Percentiles rank a stretch among this genome's conserved stretches.
These are phyloP conservation scores for Pseudoneurospora amorphoporcata DNA, from an alignment of 495 filamentous ascomycete species.

Conservation along the genomic window DNA sequence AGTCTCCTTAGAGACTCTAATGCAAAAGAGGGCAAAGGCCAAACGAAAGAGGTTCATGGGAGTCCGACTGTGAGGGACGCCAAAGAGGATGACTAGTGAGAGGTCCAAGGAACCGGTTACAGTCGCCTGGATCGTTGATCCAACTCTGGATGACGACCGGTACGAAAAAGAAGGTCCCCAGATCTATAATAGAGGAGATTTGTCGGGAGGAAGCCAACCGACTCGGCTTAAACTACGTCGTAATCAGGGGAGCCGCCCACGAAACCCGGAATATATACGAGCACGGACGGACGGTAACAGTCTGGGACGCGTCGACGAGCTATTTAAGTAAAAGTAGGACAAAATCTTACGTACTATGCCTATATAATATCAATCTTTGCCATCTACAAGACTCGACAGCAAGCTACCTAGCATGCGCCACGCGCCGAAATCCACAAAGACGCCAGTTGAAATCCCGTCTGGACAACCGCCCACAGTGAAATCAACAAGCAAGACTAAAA, in stretches of 20 bases:
- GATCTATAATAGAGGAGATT: not conserved
- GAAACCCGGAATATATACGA: not conserved
- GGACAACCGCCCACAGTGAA: too few species aligned
- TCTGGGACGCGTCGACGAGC: not conserved
- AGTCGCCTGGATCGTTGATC: not conserved
- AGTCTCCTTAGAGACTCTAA: not conserved
- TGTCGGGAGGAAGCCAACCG: not conserved
- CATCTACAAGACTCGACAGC: too few species aligned
- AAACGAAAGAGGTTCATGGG: not conserved
- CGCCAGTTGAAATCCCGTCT: too few species aligned
- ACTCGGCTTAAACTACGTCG: not conserved
- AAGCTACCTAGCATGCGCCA: too few species aligned
- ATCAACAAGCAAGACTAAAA: too few species aligned
- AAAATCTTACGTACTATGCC: too few species aligned
- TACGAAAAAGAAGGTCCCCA: not conserved
- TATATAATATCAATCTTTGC: too few species aligned
- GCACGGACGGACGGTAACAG: not conserved
- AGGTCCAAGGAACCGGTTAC: not conserved
- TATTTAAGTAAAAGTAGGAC: too few species aligned
- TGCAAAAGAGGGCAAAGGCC: not conserved
- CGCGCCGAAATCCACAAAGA: too few species aligned
- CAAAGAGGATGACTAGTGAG: not conserved
- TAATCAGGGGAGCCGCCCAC: not conserved
- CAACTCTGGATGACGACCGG: not conserved
- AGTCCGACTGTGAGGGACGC: not conserved